Base-by-base conservation (phyloP, 2,329 filamentous ascomycete species). In the Penicillium sp. region DNA sequence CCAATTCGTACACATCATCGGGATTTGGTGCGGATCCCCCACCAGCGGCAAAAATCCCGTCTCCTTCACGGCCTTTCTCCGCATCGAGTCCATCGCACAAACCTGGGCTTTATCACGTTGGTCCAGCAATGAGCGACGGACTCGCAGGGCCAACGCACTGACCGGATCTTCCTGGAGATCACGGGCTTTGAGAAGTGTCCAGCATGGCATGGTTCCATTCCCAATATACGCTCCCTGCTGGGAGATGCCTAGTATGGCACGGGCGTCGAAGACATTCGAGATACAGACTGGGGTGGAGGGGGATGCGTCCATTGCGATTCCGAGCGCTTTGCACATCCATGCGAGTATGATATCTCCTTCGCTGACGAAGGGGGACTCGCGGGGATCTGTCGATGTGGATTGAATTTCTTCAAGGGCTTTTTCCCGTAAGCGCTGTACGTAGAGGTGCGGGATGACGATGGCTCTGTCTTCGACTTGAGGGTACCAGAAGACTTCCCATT, bases 1-100 rank as follows among this genome's bases (percentile, higher is more conserved):
- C 42, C 42, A 43, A 36, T 43, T 43, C 42, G 42, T 43, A 11
- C 42, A 35, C 9, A 13, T 28, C 4, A 43, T 28, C 24, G 42
- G 35, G 4, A 37, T 36, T 9, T 43, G 42, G 2, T 25, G n/a
- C n/a, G 42, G 25, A 13, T 13, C 41, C 2, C 41, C 41, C 6
- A 36, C 33, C 4, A 36, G 13, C 3, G 41, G 41, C 13, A 43
- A 4, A 36, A 27, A 35, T n/a, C 41, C 41, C 3, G 41, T 43
- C 35, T 43, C 41, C 11, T 18, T 24, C 12, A 35, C 25, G 6
- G 41, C 26, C 18, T 43, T 43, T 32, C 35, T 43, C 18, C 41
- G 33, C 2, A 43, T 25, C 5, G 32, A n/a, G 12, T 32, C 25
- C 41, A 43, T 43, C 11, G 41, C 41, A n/a, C 9, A 7, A 25